Percentiles rank a stretch among this genome's conserved stretches.
Evolutionary conservation across 2,329 filamentous ascomycete genomes (phyloP).

Genomic region (Coniochaeta sp.): DNA sequence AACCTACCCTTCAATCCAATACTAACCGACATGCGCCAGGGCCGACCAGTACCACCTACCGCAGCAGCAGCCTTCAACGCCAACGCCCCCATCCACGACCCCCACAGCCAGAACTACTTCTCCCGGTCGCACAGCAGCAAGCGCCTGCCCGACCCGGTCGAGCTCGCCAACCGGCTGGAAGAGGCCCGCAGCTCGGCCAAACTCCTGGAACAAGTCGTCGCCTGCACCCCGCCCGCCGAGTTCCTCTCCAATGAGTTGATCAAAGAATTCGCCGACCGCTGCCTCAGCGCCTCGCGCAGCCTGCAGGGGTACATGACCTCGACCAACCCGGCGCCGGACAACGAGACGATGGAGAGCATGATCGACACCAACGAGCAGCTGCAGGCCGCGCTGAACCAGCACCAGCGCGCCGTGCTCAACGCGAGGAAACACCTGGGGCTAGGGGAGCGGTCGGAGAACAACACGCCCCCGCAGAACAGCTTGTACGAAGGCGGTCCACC

Average conservation of each 20-base stretch:
- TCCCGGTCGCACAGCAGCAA: conserved; percentile 35
- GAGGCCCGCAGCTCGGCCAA: conserved; percentile 88
- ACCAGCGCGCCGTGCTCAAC: conserved; percentile 71
- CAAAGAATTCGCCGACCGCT: conserved; percentile 85
- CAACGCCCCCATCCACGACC: conserved; percentile 21
- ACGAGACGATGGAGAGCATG: conserved; percentile 85
- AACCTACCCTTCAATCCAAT: conserved; percentile 4
- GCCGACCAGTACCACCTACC: conserved; percentile 18
- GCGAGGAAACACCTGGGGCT: conserved; percentile 49
- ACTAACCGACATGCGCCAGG: conserved; percentile 12
- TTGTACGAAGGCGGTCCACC: neutral
- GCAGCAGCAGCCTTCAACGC: conserved; percentile 22
- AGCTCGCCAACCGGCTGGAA: conserved; percentile 77
- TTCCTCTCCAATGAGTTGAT: conserved; percentile 80
- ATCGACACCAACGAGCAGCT: conserved; percentile 95
- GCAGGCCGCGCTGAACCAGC: conserved; percentile 71
- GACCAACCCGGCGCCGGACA: conserved; percentile 75
- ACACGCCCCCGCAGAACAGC: conserved; percentile 17
- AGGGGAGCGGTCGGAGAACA: conserved; percentile 19
- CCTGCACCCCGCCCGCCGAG: conserved; percentile 72
- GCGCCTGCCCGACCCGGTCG: conserved; percentile 59
- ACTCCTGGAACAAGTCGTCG: conserved; percentile 84
- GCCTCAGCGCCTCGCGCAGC: conserved; percentile 69
- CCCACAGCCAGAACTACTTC: conserved; percentile 50
- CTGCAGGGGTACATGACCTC: conserved; percentile 82